Percentiles rank a stretch among this genome's conserved stretches.
Evolutionary conservation across 2,329 filamentous ascomycete genomes (phyloP).

Genomic region (Acarospora socialis): DNA sequence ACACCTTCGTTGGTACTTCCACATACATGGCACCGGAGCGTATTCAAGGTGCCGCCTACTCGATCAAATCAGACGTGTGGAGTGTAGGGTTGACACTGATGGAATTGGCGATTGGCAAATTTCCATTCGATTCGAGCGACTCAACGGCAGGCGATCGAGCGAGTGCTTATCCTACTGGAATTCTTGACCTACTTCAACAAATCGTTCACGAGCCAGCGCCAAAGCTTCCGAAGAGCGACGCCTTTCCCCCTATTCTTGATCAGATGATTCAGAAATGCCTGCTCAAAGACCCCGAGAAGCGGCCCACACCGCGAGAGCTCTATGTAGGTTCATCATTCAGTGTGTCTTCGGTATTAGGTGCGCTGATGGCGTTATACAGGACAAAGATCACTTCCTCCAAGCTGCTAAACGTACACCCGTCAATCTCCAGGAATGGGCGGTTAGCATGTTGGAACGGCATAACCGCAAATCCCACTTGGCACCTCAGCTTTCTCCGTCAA

Average conservation of each 20-base stretch:
- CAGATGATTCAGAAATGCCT: constrained; percentile 96
- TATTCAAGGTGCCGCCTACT: constrained; percentile 93
- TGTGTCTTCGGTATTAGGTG: constrained; percentile 1
- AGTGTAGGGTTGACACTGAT: constrained; percentile 91
- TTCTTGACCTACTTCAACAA: constrained; percentile 87
- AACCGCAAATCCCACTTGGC: constrained; percentile 90
- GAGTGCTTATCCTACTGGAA: constrained; percentile 67
- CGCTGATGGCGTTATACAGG: constrained; percentile 37
- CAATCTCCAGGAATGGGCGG: constrained; percentile 83
- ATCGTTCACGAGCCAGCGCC: constrained; percentile 95
- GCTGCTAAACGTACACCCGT: constrained; percentile 94
- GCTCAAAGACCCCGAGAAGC: constrained; percentile 72
- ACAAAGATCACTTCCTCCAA: constrained; percentile 86
- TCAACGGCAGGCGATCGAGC: constrained; percentile 58
- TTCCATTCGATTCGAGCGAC: constrained; percentile 77
- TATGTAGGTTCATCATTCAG: constrained; percentile 47
- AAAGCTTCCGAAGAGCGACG: constrained; percentile 87
- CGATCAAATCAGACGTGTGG: constrained; percentile 97
- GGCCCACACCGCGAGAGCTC: constrained; percentile 84
- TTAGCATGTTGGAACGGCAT: constrained; percentile 84
- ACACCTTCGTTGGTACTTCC: constrained; percentile 95
- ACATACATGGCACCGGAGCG: constrained; percentile 99
- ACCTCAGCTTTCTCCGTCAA: constrained; percentile 63
- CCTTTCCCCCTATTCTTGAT: constrained; percentile 86
- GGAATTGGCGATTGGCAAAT: constrained; percentile 95